These are phyloP conservation scores for Candida ascalaphidarum DNA, from an alignment of 805 yeast species.

Conservation along the genomic window DNA sequence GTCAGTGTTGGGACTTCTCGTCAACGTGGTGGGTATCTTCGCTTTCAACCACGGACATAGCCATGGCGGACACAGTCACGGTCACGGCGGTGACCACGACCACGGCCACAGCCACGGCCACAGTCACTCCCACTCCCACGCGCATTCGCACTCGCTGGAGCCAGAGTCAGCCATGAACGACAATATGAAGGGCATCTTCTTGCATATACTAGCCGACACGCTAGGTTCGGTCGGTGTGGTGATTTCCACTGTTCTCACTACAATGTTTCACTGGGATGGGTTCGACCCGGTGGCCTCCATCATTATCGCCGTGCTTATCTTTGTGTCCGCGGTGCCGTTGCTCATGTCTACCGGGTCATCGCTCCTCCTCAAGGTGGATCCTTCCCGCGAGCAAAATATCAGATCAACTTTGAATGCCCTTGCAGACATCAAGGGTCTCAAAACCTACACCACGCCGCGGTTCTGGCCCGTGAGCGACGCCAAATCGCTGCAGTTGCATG, in stretches of 20 bases:
- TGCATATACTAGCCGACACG: slow-evolving; percentile 92
- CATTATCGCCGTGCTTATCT: slow-evolving; percentile 72
- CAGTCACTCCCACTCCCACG: slow-evolving; percentile 21
- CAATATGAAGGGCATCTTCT: slow-evolving; percentile 89
- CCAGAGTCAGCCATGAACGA: slow-evolving; percentile 26
- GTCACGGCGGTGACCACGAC: slow-evolving; percentile 16
- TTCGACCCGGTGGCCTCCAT: slow-evolving; percentile 92
- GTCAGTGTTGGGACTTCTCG: slow-evolving; percentile 74
- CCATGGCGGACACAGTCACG: slow-evolving; percentile 35
- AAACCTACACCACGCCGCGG: slow-evolving; percentile 80
- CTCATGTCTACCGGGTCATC: slow-evolving; percentile 73
- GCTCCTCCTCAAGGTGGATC: slow-evolving; percentile 54
- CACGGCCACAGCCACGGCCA: slow-evolving; percentile 40
- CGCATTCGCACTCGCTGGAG: slow-evolving; percentile 3
- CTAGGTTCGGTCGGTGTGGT: slow-evolving; percentile 96
- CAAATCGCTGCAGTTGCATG: slow-evolving; percentile 24
- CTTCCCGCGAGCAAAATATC: slow-evolving; percentile 51
- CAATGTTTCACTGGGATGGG: slow-evolving; percentile 57
- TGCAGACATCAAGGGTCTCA: slow-evolving; percentile 65
- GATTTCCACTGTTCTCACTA: slow-evolving; percentile 74
- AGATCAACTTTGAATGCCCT: slow-evolving; percentile 63
- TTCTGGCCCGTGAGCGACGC: slow-evolving; percentile 65
- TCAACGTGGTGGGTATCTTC: slow-evolving; percentile 85
- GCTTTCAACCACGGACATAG: slow-evolving; percentile 86
- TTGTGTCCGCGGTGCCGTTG: slow-evolving; percentile 77